Base-by-base conservation (phyloP, 78 protist species). In the Chrysochromulina tobinii region DNA sequence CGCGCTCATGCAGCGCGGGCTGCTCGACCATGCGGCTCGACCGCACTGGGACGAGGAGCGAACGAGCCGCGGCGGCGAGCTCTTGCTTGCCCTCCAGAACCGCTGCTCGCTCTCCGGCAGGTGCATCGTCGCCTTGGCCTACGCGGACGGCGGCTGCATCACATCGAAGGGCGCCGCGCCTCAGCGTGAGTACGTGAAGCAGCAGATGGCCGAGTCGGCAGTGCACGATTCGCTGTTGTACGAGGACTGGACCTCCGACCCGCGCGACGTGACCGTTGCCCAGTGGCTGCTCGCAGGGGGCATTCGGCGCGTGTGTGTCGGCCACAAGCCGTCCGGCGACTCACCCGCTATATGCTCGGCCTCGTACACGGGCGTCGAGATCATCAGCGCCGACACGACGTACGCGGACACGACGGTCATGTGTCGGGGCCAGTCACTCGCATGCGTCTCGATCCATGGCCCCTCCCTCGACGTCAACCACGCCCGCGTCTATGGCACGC, bases 241-340 rank as follows among this genome's bases (percentile, higher is more conserved):
- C 38, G 38, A 38, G 38, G 38, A 38, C 38, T 38, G 38, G 38
- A 38, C 57, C 75, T 18, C 25, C 61, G 77, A 38, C 57, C 73
- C 85, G 27, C 59, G 18, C 50, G 61, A 18, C 17, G 86, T 0
- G 79, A 8, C 51, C 50, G 88, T 61, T 21, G 86, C 73, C 4
- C 18, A 2, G 51, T 50, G 21, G 48, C 61, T 89, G n/a, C 17
- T 9, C 68, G 4, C 21, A 3, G 18, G 3, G 12, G 21, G 18
- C 84, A 72, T 53, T 23, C 12, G 81, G 23, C 88, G 84, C 27
- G 92, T 89, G 64, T 27, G 17, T 17, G 38, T 50, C 48, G 92
- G 92, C 9, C 92, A 89, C 85, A 89, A 89, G 87, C 92, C 92
- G 48, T 20, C n/a, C 51, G 84, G 86, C 84, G 92, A 89, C 75